Base-by-base conservation (phyloP, 1,284 basidiomycete genomes). In the Athelia psychrophila region DNA sequence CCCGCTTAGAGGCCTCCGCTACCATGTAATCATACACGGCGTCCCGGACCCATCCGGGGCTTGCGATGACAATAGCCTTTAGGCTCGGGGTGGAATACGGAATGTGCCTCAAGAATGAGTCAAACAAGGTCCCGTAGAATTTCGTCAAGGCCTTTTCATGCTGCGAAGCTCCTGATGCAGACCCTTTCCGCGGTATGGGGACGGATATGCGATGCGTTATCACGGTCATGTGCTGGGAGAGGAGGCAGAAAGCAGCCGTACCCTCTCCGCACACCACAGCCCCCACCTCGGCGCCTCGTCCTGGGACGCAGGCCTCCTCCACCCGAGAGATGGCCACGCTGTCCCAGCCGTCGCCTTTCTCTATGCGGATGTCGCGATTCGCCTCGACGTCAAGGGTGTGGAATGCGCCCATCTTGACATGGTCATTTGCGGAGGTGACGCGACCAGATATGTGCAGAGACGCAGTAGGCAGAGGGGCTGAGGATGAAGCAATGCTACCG, bases 201-300 rank as follows among this genome's bases (percentile, higher is more conserved):
- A 95, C 84, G 25, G 95, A 92, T 56, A 99, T 88, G 8, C 97
- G 84, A 67, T 98, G 94, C 8, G 93, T 75, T 36, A 99, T 87
- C 23, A 97, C 79, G 0, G 97, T 99, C 88, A 98, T 98, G 71
- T 98, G 94, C 60, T 98, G 88, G 0, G 94, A 97, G 20, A 99
- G 76, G 22, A 99, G 74, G 68, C 96, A 99, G 62, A 99, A 91
- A 2, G 91, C 89, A 1, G 97, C 97, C 3, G 84, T 88, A 16
- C 96, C 95, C 77, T 99, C 97, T 33, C 97, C 96, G 54, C 93
- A 93, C 1, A 99, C 93, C 16, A 99, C 82, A 0, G 97, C 97
- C 9, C 92, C 97, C 1, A 99, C 91, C 67, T 99, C 96, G 2
- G 97, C 97, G 0, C 95, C 93, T 60, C 89, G 78, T 19, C 94